A percentile compares a stretch with the other conserved stretches of the same genome.
Evolutionary conservation across 805 yeast genomes (phyloP).

Genomic region (Brettanomyces naardenensis): DNA sequence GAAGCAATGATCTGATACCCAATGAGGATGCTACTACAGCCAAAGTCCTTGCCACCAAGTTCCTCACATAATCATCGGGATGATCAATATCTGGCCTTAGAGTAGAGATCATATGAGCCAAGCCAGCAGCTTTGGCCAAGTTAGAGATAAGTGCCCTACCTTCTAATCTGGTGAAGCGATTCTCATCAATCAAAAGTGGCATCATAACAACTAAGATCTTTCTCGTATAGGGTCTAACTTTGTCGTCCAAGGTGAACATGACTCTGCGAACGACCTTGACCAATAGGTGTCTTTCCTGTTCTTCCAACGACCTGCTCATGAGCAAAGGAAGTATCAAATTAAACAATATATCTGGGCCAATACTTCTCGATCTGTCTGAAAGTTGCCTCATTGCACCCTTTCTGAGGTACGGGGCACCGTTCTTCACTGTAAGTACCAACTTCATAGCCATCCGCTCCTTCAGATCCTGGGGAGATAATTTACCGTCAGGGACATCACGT

Average conservation of each 20-base stretch:
- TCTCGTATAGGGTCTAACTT: slow-evolving; percentile 65
- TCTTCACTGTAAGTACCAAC: slow-evolving; percentile 62
- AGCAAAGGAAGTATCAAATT: slow-evolving; percentile 63
- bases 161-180: slow-evolving; percentile 62
- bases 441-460: slow-evolving; percentile 55
- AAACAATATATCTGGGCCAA: slow-evolving; percentile 67
- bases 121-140: slow-evolving; percentile 74
- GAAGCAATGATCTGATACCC: slow-evolving; percentile 64
- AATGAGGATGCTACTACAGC: slow-evolving; percentile 79
- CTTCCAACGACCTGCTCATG: slow-evolving; percentile 64
- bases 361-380: slow-evolving; percentile 50
- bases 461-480: slow-evolving; percentile 41
- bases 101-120: slow-evolving; percentile 69
- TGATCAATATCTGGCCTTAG: slow-evolving; percentile 79
- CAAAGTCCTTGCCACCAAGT: slow-evolving; percentile 66
- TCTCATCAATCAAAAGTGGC: slow-evolving; percentile 77
- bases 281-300: slow-evolving; percentile 74
- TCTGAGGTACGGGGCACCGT: slow-evolving; percentile 64
- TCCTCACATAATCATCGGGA: slow-evolving; percentile 72
- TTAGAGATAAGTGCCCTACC: slow-evolving; percentile 74
- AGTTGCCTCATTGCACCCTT: slow-evolving; percentile 62
- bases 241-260: slow-evolving; percentile 54
- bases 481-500: slow-evolving; percentile 23
- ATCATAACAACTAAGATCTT: slow-evolving; percentile 65
- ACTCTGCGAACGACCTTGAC: slow-evolving; percentile 71